Evolutionary conservation across 306 rosid species (phyloP), one percentile per base, ranked within the genome.

Genomic region (Acacia crassicarpa): DNA sequence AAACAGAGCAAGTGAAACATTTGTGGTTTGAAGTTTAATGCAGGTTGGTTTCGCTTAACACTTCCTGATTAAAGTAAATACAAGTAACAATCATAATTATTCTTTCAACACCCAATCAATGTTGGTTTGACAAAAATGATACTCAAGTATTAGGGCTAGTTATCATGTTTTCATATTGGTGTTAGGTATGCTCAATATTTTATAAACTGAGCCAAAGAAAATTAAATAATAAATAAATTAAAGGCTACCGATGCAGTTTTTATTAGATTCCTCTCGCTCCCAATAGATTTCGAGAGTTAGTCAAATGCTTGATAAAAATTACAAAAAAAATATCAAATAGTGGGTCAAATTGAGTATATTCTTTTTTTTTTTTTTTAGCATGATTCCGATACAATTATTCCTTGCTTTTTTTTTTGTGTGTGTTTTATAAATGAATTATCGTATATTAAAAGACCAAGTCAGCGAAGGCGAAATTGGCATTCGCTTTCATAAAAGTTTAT

Each of bases 171-270:
- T 67, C 82, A 45, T 33, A 66, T 61, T 83, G 87, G 80, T 84
- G 85, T 88, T 88, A 77, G 91, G 91, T 86, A 73, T 80, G 75
- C 65, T 74, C 73, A 73, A 71, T 77, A 53, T 74, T 71, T 46
- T 54, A 69, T 30, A 30, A 30, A 78, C 75, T 53, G 30, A 23
- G 53, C 61, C 72, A 73, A 73, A 67, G 3, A 13, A 78, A 85
- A 82, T 54, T 41, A 69, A 85, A 35, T 73, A 35, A 12, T 19
- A n/a, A 62, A 62, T 12, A 46, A 82, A 61, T 67, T 17, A 67
- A 68, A 41, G 49, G 72, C 41, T 32, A 30, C 45, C 8, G 0
- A 44, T 11, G 38, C 19, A 6, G 8, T 46, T 44, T 11, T 11
- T 56, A 66, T 22, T 81, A 41, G 43, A 41, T 46, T 68, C 41